These are phyloP conservation scores for Boletus reticulatus DNA, from an alignment of 768 basidiomycete species.

Conservation along the genomic window DNA sequence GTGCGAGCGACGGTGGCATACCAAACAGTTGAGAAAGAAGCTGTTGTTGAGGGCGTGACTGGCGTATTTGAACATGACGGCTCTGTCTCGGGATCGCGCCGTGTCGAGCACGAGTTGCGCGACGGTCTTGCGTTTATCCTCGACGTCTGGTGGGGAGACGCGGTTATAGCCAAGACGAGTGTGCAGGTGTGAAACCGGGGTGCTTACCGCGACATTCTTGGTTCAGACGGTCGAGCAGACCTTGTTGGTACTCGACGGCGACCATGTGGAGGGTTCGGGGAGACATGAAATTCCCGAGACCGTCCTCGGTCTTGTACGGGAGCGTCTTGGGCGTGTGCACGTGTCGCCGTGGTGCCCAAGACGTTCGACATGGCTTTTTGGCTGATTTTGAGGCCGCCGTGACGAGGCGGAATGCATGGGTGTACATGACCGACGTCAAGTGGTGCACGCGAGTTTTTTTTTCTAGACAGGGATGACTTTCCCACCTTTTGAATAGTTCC, in stretches of 20 bases:
- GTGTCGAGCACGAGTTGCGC: conserved; percentile 72
- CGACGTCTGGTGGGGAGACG: conserved; percentile 43
- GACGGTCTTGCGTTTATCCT: conserved; percentile 54
- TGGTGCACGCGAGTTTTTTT: background rate
- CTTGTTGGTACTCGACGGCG: conserved; percentile 83
- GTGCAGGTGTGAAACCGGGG: background rate
- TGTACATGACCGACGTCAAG: conserved; percentile 19
- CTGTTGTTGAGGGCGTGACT: conserved; percentile 91
- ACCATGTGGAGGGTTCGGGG: conserved; percentile 68
- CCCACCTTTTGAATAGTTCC: conserved; percentile 16
- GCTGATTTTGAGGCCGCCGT: conserved; percentile 16
- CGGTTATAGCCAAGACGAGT: background rate
- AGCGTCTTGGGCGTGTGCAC: conserved; percentile 54
- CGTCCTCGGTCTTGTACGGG: conserved; percentile 66
- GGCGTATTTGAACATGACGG: conserved; percentile 86
- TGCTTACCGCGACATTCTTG: conserved; percentile 67
- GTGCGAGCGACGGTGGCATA: conserved; percentile 36
- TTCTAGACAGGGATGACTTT: background rate
- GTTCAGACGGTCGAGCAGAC: conserved; percentile 74
- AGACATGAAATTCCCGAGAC: conserved; percentile 77
- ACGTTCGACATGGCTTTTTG: conserved; percentile 1
- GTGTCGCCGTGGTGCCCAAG: conserved; percentile 29
- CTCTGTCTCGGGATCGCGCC: conserved; percentile 52
- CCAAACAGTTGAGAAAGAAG: conserved; percentile 88
- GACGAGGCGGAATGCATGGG: conserved; percentile 18